Evolutionary conservation across 176 grass and related monocot genomes (phyloP).

Genomic region (Coix lacrymajobi): DNA sequence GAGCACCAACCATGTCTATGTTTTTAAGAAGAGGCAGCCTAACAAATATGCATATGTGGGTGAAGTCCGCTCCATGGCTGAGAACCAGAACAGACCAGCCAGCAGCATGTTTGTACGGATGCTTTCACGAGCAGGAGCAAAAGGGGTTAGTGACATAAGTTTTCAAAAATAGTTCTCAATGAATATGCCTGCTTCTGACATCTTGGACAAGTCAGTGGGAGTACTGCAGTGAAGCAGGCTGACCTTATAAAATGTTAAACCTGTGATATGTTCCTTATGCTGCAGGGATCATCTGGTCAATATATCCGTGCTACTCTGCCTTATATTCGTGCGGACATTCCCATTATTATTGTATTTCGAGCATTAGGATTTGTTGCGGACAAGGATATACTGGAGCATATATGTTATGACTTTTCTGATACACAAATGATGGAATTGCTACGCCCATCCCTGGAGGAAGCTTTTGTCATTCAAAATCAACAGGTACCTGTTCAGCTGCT

Average conservation of each 20-base stretch:
- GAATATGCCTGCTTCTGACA: slow-evolving; percentile 1
- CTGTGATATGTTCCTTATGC: not conserved
- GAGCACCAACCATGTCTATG: slow-evolving; percentile 99
- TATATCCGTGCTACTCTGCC: slow-evolving; percentile 97
- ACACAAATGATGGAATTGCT: slow-evolving; percentile 99
- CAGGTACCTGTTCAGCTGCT: slow-evolving; percentile 52
- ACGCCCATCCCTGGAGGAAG: slow-evolving; percentile 89
- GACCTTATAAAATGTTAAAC: not conserved
- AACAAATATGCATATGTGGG: slow-evolving; percentile 94
- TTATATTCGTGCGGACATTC: slow-evolving; percentile 93
- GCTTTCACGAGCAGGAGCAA: slow-evolving; percentile 90
- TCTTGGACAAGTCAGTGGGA: not conserved
- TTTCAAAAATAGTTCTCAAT: slow-evolving; percentile 4
- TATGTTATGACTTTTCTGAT: slow-evolving; percentile 97
- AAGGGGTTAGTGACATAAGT: slow-evolving; percentile 59
- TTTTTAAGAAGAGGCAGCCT: slow-evolving; percentile 98
- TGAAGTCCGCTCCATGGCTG: slow-evolving; percentile 93
- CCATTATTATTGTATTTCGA: slow-evolving; percentile 95
- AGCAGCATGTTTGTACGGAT: slow-evolving; percentile 98
- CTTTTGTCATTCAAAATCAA: slow-evolving; percentile 99
- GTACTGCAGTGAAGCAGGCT: not conserved
- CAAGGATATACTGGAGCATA: slow-evolving; percentile 98
- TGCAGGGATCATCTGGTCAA: slow-evolving; percentile 93
- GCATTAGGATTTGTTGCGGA: slow-evolving; percentile 99
- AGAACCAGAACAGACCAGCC: slow-evolving; percentile 91